These are phyloP conservation scores for Cryptosporidium sp. DNA, from an alignment of 169 alveolate genomes.

Conservation along the genomic window DNA sequence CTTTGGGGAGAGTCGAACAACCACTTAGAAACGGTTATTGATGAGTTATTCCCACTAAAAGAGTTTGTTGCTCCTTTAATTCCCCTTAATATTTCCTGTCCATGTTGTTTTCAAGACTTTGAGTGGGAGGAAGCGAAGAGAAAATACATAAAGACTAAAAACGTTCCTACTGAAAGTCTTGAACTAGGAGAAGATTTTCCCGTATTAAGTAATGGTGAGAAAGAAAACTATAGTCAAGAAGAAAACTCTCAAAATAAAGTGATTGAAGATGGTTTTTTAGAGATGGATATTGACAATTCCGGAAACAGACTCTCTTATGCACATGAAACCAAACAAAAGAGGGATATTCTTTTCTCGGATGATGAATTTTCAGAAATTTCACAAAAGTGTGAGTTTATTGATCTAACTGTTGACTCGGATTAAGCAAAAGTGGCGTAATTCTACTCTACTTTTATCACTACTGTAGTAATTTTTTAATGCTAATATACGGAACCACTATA, in stretches of 20 bases:
- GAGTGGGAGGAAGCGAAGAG: slow-evolving; percentile 1
- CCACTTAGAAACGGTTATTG: background rate
- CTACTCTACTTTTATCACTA: background rate
- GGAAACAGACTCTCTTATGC: background rate
- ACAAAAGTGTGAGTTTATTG: slow-evolving; percentile 65
- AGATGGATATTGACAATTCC: background rate
- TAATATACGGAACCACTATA: no score
- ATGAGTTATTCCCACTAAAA: background rate
- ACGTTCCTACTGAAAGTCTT: background rate
- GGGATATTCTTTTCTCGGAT: background rate
- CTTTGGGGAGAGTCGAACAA: slow-evolving; percentile 49
- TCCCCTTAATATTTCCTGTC: slow-evolving; percentile 33
- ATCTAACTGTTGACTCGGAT: slow-evolving; percentile 62
- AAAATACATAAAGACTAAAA: background rate
- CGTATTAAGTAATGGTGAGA: background rate
- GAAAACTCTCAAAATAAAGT: background rate
- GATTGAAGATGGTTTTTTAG: background rate
- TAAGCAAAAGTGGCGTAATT: background rate
- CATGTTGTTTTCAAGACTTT: slow-evolving; percentile 34
- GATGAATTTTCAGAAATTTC: slow-evolving; percentile 48
- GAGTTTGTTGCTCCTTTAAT: slow-evolving; percentile 33
- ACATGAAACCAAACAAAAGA: background rate
- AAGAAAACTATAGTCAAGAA: background rate
- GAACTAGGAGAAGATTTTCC: background rate
- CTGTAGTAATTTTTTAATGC: background rate